These are phyloP conservation scores for Talaromyces verruculosus DNA, from an alignment of 2,329 filamentous ascomycete species.

Conservation along the genomic window DNA sequence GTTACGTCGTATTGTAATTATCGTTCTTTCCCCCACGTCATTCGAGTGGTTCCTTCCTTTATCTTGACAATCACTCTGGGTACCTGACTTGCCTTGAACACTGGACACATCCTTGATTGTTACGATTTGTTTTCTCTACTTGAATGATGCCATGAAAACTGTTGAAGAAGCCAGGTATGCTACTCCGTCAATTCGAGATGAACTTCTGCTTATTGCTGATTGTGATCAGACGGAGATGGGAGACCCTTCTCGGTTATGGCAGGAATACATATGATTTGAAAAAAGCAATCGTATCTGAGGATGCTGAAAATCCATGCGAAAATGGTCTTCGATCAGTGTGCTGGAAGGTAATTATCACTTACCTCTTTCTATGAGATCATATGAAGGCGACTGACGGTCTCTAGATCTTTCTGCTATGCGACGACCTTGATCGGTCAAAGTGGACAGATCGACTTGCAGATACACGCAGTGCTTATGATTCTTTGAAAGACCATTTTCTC, in stretches of 20 bases:
- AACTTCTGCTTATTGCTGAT: background rate
- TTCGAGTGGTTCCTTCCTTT: constrained; percentile 20
- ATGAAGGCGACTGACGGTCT: constrained; percentile 9
- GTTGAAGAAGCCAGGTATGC: constrained; percentile 56
- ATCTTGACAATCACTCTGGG: background rate
- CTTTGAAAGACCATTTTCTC: constrained; percentile 71
- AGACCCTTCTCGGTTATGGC: constrained; percentile 57
- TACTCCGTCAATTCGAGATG: background rate
- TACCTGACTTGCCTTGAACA: background rate
- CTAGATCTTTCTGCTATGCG: constrained; percentile 78
- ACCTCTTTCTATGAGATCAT: constrained; percentile 1
- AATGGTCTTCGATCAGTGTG: constrained; percentile 79
- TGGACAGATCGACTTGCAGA: constrained; percentile 70
- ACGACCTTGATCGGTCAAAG: constrained; percentile 60
- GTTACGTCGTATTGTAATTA: constrained; percentile 1
- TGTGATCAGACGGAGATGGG: constrained; percentile 63
- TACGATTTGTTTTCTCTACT: background rate
- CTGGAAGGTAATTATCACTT: constrained; percentile 69
- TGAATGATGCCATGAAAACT: constrained; percentile 51
- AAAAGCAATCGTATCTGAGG: constrained; percentile 62
- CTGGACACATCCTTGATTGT: background rate
- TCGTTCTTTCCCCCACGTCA: constrained; percentile 15
- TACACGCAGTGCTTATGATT: constrained; percentile 71
- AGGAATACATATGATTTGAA: constrained; percentile 62
- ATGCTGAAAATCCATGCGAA: constrained; percentile 62